Base-by-base conservation (phyloP, 805 yeast species). In the Jamesozyma rosinii region DNA sequence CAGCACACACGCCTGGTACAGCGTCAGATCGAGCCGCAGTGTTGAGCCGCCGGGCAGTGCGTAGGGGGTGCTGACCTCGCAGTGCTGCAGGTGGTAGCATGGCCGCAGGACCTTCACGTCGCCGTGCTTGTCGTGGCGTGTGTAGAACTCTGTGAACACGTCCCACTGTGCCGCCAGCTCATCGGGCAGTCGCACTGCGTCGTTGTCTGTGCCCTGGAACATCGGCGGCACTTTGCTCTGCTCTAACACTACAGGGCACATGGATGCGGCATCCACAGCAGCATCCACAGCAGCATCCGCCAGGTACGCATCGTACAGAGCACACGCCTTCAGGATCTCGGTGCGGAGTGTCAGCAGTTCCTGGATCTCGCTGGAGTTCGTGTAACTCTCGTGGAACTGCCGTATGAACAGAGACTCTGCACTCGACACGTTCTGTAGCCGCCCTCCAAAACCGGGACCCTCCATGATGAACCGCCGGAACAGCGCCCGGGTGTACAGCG, bases 1-100 rank as follows among this genome's bases (percentile, higher is more conserved):
- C 14, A 61, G 41, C 1, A 60, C 52, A 36, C 53, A 46, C 2
- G 61, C 50, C 43, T 61, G 66, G 32, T 47, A 48, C 19, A 60
- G 33, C 1, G 58, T 58, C 14, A 61, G 37, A 30, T 57, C 58
- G 15, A 61, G 45, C 5, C 35, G 33, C 15, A 61, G 42, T 9
- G 30, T 22, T 10, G 44, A 32, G 3, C 51, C 52, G 27, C 48
- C 41, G 1, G 43, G 38, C 29, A 51, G 24, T 14, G 3, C 39
- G 39, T 44, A 58, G 1, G 50, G 54, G 3, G 63, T 48, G 15
- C 44, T 38, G 3, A 61, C 55, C 32, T 60, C 63, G 41, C 61
- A 53, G 38, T 54, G 57, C 31, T 61, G 64, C 14, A 60, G 46
- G n/a, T 50, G 32, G 41, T 54, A 54, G 32, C 49, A 48, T 24